Evolutionary conservation across 2,329 filamentous ascomycete genomes (phyloP).

Genomic region (Curvularia lunata): DNA sequence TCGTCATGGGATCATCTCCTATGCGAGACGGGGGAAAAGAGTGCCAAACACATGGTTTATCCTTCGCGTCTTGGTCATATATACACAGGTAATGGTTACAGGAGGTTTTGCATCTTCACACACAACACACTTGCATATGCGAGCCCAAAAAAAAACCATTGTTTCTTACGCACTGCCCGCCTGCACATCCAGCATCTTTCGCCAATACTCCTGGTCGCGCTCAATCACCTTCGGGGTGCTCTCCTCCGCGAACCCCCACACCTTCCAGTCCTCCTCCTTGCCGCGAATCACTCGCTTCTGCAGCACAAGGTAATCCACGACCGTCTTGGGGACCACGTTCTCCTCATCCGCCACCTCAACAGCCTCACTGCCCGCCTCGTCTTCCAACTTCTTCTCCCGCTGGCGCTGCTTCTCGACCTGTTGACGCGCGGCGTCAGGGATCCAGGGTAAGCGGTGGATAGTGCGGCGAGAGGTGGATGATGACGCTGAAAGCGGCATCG

Average conservation of each 20-base stretch:
- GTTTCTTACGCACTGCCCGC: slow-evolving; percentile 8
- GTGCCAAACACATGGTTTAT: neutral
- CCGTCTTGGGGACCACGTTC: slow-evolving; percentile 26
- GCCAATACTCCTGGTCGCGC: slow-evolving; percentile 33
- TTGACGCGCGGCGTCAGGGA: slow-evolving; percentile 15
- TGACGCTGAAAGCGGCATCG: neutral
- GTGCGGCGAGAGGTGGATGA: neutral
- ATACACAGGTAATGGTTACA: slow-evolving; percentile 25
- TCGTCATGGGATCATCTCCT: neutral
- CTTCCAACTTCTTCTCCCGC: slow-evolving; percentile 3
- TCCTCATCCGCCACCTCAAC: neutral
- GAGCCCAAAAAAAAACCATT: neutral
- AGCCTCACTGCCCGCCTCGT: neutral
- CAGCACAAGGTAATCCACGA: slow-evolving; percentile 70
- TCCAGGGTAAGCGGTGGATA: slow-evolving; percentile 10
- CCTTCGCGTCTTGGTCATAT: slow-evolving; percentile 4
- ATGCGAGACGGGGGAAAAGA: neutral
- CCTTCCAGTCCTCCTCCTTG: slow-evolving; percentile 62
- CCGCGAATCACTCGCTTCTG: slow-evolving; percentile 58
- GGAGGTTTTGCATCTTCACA: neutral
- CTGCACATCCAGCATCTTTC: slow-evolving; percentile 28
- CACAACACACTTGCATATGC: neutral
- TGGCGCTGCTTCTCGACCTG: slow-evolving; percentile 10
- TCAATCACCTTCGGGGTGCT: slow-evolving; percentile 46
- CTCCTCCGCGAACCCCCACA: slow-evolving; percentile 68